These are phyloP conservation scores for Sphaceloma murrayae DNA, from an alignment of 2,329 filamentous ascomycete genomes.

Conservation along the genomic window DNA sequence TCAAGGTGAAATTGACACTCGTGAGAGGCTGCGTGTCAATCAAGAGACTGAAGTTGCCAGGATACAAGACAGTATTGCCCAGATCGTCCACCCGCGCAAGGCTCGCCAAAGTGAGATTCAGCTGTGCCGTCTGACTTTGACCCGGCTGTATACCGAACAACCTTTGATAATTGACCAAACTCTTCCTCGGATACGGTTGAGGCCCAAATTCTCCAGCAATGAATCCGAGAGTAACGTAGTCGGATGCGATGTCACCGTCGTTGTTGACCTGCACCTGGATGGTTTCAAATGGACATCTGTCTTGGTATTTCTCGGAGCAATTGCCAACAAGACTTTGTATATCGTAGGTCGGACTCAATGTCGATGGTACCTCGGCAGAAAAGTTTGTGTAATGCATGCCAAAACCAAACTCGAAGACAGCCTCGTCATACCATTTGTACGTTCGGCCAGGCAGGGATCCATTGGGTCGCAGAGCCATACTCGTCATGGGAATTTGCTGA, in stretches of 20 bases:
- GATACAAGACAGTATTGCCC: slow-evolving; percentile 46
- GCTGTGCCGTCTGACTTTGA: slow-evolving; percentile 23
- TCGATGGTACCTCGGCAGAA: slow-evolving; percentile 21
- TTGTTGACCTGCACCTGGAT: slow-evolving; percentile 41
- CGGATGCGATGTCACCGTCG: slow-evolving; percentile 38
- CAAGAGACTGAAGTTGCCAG: slow-evolving; percentile 42
- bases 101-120: slow-evolving; percentile 41
- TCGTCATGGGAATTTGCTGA: slow-evolving; percentile 42
- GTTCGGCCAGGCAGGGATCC: slow-evolving; percentile 43
- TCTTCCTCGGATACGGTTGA: slow-evolving; percentile 44
- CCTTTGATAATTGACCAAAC: slow-evolving; percentile 43
- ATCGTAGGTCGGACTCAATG: slow-evolving; percentile 20
- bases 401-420: slow-evolving; percentile 45
- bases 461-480: slow-evolving; percentile 47
- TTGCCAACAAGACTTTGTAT: slow-evolving; percentile 33
- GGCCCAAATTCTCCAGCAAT: slow-evolving; percentile 41
- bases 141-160: slow-evolving; percentile 28
- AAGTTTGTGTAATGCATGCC: slow-evolving; percentile 53
- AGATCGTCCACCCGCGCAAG: slow-evolving; percentile 42
- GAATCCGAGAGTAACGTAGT: slow-evolving; percentile 47
- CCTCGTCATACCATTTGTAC: slow-evolving; percentile 49
- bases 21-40: slow-evolving; percentile 38
- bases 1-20: slow-evolving; percentile 38
- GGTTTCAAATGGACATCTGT: slow-evolving; percentile 37
- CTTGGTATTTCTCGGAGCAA: slow-evolving; percentile 32